Base-by-base conservation (phyloP, 306 rosid genomes). In the Urtica urens region DNA sequence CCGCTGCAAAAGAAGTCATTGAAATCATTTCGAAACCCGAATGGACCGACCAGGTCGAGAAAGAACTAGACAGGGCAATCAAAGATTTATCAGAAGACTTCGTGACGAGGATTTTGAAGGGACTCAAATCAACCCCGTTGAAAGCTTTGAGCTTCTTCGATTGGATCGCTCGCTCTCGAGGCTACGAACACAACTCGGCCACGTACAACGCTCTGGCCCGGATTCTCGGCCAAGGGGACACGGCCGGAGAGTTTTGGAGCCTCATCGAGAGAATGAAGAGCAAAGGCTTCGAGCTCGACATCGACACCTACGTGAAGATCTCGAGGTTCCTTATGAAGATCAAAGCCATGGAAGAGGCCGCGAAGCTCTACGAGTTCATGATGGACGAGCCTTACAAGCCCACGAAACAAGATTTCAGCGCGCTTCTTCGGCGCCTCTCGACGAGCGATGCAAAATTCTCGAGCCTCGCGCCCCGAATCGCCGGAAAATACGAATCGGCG, bases 371-470 rank as follows among this genome's bases (percentile, higher is more conserved):
- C 43, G 97, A 84, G 80, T 68, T 67, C 54, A 88, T 84, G 95
- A 81, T 88, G 93, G 90, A 84, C 71, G 70, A 95, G 47, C 67
- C 90, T 8, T 81, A 67, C 49, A 60, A 72, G 71, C 97, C 97
- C 39, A 78, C 86, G 1, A 46, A 17, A 27, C 78, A 61, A 28
- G 78, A 84, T 47, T 79, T 86, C 64, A 30, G 38, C 23, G 0
- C 64, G n/a, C 90, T 84, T 72, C 58, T 88, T 38, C 54, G 62
- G 45, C 55, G 45, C 37, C 58, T 81, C 26, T 58, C 93, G 21
- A 51, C 43, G 1, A 24, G 54, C 52, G 80, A 68, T 30, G 58
- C 14, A 17, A 83, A 93, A 1, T 72, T 78, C 64, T 62, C 71
- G 62, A 71, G 68, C 56, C 63, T 88, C 52, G 93, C 69, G 5